phyloP scores from a whole-genome alignment of 2,329 filamentous ascomycete species.

The Coniochaeta sp. region DNA sequence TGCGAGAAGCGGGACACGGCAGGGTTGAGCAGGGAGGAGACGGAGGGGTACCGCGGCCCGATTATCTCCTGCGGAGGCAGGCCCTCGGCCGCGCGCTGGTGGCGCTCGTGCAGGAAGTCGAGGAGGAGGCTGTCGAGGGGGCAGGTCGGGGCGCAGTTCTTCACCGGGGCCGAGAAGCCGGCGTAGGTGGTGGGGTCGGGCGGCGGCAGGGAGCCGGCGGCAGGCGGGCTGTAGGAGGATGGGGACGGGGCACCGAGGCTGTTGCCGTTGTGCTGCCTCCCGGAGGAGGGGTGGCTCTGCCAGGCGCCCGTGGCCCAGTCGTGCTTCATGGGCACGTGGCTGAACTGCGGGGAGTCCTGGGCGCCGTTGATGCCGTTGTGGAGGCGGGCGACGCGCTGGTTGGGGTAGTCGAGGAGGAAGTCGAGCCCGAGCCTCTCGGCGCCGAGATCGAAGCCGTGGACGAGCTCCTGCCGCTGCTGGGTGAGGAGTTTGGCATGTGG shows the following conservation, averaged over 20 bases:
- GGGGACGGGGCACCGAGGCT: slow-evolving; percentile 2
- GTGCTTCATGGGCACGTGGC: slow-evolving; percentile 42
- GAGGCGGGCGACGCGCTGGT: slow-evolving; percentile 45
- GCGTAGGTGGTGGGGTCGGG: not conserved
- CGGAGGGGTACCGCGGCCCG: slow-evolving; percentile 72
- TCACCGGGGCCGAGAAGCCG: slow-evolving; percentile 28
- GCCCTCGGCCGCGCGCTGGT: slow-evolving; percentile 58
- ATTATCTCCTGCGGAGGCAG: slow-evolving; percentile 57
- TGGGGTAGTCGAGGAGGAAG: slow-evolving; percentile 57
- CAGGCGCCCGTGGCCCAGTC: slow-evolving; percentile 28
- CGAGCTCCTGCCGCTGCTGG: slow-evolving; percentile 41
- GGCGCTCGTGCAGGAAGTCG: slow-evolving; percentile 67
- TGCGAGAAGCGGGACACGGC: slow-evolving; percentile 56
- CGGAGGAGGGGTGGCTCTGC: slow-evolving; percentile 7
- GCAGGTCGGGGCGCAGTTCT: slow-evolving; percentile 63
- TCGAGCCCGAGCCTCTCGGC: slow-evolving; percentile 64
- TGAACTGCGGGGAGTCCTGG: slow-evolving; percentile 35
- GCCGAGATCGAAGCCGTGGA: slow-evolving; percentile 52
- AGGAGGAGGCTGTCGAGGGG: slow-evolving; percentile 73
- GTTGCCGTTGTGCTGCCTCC: not conserved
- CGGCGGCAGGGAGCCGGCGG: not conserved
- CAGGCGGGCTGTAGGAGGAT: not conserved
- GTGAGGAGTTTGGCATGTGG: slow-evolving; percentile 25
- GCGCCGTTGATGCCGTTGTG: slow-evolving; percentile 40
- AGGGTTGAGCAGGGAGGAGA: slow-evolving; percentile 71